Conservation (phyloP, 78 protist species). For the Dictyostelium purpureum region DNA sequence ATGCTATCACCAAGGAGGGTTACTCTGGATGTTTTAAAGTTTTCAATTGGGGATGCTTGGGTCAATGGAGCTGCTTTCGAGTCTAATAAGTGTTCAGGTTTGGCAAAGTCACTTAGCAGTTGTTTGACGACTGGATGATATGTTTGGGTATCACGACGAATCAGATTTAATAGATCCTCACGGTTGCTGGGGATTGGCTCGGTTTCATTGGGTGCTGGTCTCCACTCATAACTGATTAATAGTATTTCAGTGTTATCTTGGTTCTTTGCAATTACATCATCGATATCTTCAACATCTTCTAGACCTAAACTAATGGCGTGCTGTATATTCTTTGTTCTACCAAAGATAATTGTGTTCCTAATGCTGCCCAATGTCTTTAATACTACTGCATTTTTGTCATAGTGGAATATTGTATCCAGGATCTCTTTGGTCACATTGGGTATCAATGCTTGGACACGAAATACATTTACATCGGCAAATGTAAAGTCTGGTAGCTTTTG, state of each 20-base stretch:
- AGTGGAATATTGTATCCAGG: not conserved
- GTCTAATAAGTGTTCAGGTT: not conserved
- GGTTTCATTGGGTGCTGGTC: not conserved
- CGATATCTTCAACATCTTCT: not conserved
- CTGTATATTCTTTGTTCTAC: not conserved
- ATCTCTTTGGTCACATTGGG: conserved; percentile 17
- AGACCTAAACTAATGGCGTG: conserved; percentile 15
- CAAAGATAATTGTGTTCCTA: not conserved
- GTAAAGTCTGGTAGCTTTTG: conserved; percentile 23
- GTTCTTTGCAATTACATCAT: not conserved
- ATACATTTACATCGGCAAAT: conserved; percentile 14
- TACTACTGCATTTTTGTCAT: not conserved
- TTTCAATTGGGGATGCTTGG: not conserved
- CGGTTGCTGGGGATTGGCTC: not conserved
- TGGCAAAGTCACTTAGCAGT: not conserved
- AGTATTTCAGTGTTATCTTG: not conserved
- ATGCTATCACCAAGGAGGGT: conserved; percentile 1
- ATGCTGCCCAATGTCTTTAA: not conserved
- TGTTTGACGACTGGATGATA: conserved; percentile 4
- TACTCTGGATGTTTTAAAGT: not conserved
- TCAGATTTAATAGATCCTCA: not conserved
- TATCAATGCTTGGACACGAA: not conserved
- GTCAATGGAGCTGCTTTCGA: not conserved
- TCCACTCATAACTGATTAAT: not conserved
- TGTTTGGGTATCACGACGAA: not conserved